Percentiles rank a stretch among this genome's conserved stretches.
Conservation (phyloP, 768 basidiomycete genomes). For the Serpula lacrymans region DNA sequence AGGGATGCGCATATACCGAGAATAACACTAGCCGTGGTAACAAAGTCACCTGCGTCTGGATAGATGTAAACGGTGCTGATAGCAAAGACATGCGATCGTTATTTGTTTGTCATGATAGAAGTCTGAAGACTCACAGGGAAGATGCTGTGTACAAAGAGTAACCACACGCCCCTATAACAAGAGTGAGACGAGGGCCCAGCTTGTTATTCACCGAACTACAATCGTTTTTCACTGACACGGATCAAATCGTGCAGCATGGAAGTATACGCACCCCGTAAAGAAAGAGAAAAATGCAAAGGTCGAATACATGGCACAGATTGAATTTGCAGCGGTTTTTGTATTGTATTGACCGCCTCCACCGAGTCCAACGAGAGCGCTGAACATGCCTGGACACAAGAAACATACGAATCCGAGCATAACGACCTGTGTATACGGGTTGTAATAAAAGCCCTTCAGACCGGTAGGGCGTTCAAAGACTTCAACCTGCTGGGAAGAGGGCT, state of each 20-base stretch:
- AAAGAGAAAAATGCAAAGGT: slow-evolving; percentile 56
- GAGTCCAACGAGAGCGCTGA: slow-evolving; percentile 74
- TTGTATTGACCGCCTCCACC: slow-evolving; percentile 76
- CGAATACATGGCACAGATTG: slow-evolving; percentile 65
- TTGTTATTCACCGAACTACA: slow-evolving; percentile 74
- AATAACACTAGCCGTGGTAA: slow-evolving; percentile 36
- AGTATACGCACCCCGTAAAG: slow-evolving; percentile 55
- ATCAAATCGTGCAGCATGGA: slow-evolving; percentile 1
- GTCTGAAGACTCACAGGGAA: slow-evolving; percentile 48
- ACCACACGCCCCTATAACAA: slow-evolving; percentile 67
- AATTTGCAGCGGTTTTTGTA: slow-evolving; percentile 60
- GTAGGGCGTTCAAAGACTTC: slow-evolving; percentile 39
- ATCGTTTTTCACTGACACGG: slow-evolving; percentile 1
- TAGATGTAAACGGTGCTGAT: slow-evolving; percentile 51
- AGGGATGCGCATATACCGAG: slow-evolving; percentile 42
- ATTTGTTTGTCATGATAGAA: not conserved
- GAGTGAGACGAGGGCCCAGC: slow-evolving; percentile 66
- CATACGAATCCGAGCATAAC: slow-evolving; percentile 70
- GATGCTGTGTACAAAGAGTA: slow-evolving; percentile 74
- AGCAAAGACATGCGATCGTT: slow-evolving; percentile 1
- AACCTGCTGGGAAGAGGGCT: slow-evolving; percentile 3
- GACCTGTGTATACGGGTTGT: slow-evolving; percentile 54
- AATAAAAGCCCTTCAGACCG: slow-evolving; percentile 55
- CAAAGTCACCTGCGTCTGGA: slow-evolving; percentile 30
- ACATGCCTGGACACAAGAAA: slow-evolving; percentile 56